These are phyloP conservation scores for Dactylellina drechsleri DNA, from an alignment of 2,329 filamentous ascomycete genomes.

Conservation along the genomic window DNA sequence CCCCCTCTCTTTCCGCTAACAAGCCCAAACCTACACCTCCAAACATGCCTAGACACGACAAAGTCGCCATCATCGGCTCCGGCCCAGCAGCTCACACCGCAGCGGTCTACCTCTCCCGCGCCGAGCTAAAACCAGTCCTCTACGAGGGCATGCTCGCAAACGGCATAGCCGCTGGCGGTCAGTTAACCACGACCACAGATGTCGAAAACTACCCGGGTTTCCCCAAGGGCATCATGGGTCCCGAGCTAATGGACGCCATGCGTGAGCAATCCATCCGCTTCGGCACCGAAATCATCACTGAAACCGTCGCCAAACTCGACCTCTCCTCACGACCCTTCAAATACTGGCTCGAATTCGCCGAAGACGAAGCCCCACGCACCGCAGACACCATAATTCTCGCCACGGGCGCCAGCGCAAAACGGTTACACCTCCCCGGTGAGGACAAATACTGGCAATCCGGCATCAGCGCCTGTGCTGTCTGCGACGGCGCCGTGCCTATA, in stretches of 20 bases:
- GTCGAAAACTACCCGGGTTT: slow-evolving; percentile 99
- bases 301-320: slow-evolving; percentile 91
- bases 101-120: slow-evolving; percentile 92
- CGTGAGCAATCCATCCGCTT: slow-evolving; percentile 88
- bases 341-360: slow-evolving; percentile 89
- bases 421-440: slow-evolving; percentile 85
- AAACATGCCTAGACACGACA: slow-evolving; percentile 80
- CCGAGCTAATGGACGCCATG: slow-evolving; percentile 95
- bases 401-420: slow-evolving; percentile 89
- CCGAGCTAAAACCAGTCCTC: slow-evolving; percentile 91
- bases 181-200: slow-evolving; percentile 97
- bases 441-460: slow-evolving; percentile 98
- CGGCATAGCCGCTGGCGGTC: slow-evolving; percentile 92
- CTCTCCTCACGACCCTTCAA: slow-evolving; percentile 86
- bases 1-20: slow-evolving; percentile 1
- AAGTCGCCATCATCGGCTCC: slow-evolving; percentile 92
- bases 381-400: slow-evolving; percentile 93
- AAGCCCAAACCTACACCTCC: slow-evolving; percentile 19
- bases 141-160: slow-evolving; percentile 99
- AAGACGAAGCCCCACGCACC: slow-evolving; percentile 81
- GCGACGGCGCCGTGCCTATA: slow-evolving; percentile 95
- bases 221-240: slow-evolving; percentile 84
- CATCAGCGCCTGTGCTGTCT: slow-evolving; percentile 95
- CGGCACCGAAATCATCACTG: slow-evolving; percentile 90
- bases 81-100: slow-evolving; percentile 97